A percentile compares a stretch with the other conserved stretches of the same genome.
These are phyloP conservation scores for Yarrowia keelungensis DNA, from an alignment of 805 yeast species.

Conservation along the genomic window DNA sequence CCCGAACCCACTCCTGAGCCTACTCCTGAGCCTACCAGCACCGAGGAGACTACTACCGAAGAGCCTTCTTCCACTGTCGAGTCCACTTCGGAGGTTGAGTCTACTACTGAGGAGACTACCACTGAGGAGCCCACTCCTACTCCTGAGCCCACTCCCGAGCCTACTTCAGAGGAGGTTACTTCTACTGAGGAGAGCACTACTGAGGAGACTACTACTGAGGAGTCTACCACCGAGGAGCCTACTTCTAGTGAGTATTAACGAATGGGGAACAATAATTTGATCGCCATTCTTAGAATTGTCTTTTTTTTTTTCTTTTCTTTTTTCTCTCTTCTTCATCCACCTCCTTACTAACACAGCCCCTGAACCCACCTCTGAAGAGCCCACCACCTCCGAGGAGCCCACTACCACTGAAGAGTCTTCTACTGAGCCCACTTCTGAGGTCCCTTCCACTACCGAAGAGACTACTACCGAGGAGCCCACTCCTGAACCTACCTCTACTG, in stretches of 20 bases:
- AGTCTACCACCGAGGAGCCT: neutral
- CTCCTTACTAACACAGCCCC: no score
- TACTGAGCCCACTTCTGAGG: neutral
- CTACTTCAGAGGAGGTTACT: neutral
- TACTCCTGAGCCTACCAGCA: neutral
- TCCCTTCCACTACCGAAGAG: no score
- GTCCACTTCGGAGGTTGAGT: neutral
- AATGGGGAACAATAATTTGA: no score
- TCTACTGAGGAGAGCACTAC: neutral
- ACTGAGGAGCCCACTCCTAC: neutral
- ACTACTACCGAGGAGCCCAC: neutral
- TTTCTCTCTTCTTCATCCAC: no score
- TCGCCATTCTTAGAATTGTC: no score
- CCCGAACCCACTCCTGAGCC: neutral
- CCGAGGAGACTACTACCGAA: neutral
- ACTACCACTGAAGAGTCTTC: neutral
- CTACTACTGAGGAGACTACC: neutral
- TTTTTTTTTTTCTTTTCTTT: no score
- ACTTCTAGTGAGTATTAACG: neutral
- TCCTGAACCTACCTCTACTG: no score
- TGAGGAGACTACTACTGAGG: neutral
- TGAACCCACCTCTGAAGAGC: neutral
- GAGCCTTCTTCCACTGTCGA: neutral
- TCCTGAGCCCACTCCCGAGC: neutral
- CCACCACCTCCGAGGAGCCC: no score